phyloP scores from a whole-genome alignment of 495 filamentous ascomycete species.

The Neurospora sp. region DNA sequence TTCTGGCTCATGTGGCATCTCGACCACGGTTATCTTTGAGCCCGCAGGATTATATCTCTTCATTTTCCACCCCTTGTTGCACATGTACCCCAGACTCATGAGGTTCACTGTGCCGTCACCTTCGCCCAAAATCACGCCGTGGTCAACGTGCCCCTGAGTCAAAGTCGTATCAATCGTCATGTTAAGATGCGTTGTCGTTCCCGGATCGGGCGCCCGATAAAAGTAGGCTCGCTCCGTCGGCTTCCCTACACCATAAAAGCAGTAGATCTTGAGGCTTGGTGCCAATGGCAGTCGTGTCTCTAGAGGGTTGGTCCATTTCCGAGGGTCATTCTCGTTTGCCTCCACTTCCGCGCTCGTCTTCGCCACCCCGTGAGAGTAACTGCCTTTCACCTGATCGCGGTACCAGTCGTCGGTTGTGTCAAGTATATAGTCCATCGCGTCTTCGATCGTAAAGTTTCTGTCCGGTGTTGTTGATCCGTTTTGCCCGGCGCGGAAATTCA shows the following conservation, averaged over 20 bases:
- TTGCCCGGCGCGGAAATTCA: conserved; percentile 66
- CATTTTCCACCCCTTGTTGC: conserved; percentile 84
- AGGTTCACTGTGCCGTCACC: conserved; percentile 92
- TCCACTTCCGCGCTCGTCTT: conserved; percentile 73
- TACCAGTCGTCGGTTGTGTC: conserved; percentile 81
- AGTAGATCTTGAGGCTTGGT: conserved; percentile 90
- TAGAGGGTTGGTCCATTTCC: conserved; percentile 91
- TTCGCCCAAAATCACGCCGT: conserved; percentile 84
- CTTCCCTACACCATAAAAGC: conserved; percentile 93
- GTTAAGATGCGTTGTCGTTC: conserved; percentile 53
- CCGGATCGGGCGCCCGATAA: conserved; percentile 65
- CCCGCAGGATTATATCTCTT: conserved; percentile 87
- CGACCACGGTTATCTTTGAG: conserved; percentile 69
- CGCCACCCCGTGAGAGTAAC: conserved; percentile 85
- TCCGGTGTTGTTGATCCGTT: conserved; percentile 42
- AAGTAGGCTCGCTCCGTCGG: conserved; percentile 86
- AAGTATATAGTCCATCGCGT: conserved; percentile 68
- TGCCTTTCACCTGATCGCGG: conserved; percentile 51
- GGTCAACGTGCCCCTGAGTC: conserved; percentile 61
- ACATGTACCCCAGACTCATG: conserved; percentile 90
- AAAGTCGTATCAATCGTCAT: conserved; percentile 82
- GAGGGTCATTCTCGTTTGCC: conserved; percentile 67
- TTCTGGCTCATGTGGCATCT: conserved; percentile 96
- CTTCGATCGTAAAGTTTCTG: conserved; percentile 68
- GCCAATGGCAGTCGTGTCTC: conserved; percentile 83